Conservation (phyloP, 2,329 filamentous ascomycete genomes). For the Cercospora sojina region DNA sequence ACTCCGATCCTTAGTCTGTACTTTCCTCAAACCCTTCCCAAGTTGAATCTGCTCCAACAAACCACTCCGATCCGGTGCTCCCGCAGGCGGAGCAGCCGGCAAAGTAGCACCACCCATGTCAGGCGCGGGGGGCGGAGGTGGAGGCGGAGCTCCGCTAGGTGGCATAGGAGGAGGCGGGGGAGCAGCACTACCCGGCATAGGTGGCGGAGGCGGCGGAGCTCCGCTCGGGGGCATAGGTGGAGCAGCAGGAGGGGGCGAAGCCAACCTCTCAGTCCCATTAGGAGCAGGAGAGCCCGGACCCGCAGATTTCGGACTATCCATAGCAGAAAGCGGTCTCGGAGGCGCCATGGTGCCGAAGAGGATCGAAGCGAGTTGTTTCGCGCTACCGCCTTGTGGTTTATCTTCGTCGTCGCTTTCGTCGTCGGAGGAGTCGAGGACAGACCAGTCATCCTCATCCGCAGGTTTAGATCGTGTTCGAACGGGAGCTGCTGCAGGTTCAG, state of each 20-base stretch:
- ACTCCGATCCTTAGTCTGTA: slow-evolving; percentile 85
- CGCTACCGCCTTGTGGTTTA: slow-evolving; percentile 70
- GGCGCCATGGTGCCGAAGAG: slow-evolving; percentile 97
- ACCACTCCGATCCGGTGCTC: slow-evolving; percentile 51
- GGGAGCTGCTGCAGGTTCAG: slow-evolving; percentile 48
- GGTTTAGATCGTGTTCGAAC: slow-evolving; percentile 57
- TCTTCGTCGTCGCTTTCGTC: slow-evolving; percentile 71
- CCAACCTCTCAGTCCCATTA: slow-evolving; percentile 29
- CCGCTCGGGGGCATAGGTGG: slow-evolving; percentile 45
- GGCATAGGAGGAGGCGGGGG: slow-evolving; percentile 45
- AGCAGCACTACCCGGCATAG: slow-evolving; percentile 44
- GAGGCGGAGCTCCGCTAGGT: slow-evolving; percentile 48
- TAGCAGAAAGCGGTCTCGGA: slow-evolving; percentile 79
- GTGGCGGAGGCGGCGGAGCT: slow-evolving; percentile 52
- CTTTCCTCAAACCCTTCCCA: slow-evolving; percentile 79
- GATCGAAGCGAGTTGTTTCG: slow-evolving; percentile 89
- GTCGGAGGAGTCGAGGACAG: slow-evolving; percentile 72
- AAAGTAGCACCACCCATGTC: slow-evolving; percentile 27
- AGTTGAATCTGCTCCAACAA: slow-evolving; percentile 81
- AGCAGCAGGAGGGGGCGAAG: slow-evolving; percentile 48
- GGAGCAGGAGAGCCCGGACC: slow-evolving; percentile 42
- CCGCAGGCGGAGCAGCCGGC: slow-evolving; percentile 37
- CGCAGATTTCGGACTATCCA: slow-evolving; percentile 56
- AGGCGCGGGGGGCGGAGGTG: slow-evolving; percentile 47
- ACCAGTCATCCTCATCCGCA: slow-evolving; percentile 73